Evolutionary conservation across 208 protist species (phyloP), one percentile per base, ranked within the genome.

Genomic region (Zelonia costaricensis): DNA sequence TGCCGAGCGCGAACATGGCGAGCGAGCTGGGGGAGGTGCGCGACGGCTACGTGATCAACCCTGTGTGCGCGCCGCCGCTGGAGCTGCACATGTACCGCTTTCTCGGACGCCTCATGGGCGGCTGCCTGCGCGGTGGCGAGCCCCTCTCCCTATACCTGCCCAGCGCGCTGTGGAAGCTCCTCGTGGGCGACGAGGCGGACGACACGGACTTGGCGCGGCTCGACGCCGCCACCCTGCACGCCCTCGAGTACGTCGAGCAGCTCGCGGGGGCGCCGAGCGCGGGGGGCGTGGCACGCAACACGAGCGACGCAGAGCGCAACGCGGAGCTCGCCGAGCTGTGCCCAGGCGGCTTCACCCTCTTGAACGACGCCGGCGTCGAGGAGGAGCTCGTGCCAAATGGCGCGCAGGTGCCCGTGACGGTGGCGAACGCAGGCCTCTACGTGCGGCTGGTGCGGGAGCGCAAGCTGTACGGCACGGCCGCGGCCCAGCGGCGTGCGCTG

Each of bases 51-150:
- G 79, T 94, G 31, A 57, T 92, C 20, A 82, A 88, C 47, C 82
- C 88, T n/a, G 33, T 48, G 31, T 64, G 78, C 20, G 61, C 62
- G 4, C 65, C 70, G 10, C 72, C 74, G 16, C 69, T 86, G 44
- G 62, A 77, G 28, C 45, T 89, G 45, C 60, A 47, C 22, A 93
- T 96, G 86, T 96, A 95, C 76, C 75, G 82, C 55, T 98, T 98
- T 65, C 48, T 98, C 25, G 95, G 95, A 16, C 67, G 84, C 62
- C 69, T 98, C 38, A 95, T 99, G 84, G 97, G 88, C n/a, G 88
- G 96, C 10, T 97, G 93, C 61, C 69, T 99, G 51, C 91, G 96
- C n/a, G 82, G 85, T 8, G 74, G 83, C 2, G 84, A 98, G 60
- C 86, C 93, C 13, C 81, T 99, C 10, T 78, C 95, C 3, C 74